Evolutionary conservation across 1,284 basidiomycete genomes (phyloP), one percentile per base, ranked within the genome.

Genomic region (Tremellales sp.): DNA sequence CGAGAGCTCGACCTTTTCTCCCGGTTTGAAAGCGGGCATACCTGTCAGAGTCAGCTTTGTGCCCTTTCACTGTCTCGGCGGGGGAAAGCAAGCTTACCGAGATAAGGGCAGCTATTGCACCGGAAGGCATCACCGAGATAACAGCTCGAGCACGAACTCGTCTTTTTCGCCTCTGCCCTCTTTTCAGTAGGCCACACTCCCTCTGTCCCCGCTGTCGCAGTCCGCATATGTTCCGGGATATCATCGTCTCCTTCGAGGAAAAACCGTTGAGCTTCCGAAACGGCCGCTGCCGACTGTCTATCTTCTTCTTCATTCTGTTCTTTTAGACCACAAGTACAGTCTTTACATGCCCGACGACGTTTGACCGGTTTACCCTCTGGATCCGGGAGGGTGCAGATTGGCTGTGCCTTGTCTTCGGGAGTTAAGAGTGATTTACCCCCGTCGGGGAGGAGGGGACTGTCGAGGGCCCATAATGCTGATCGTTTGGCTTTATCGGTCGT

Each of bases 121-220:
- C 94, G 79, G 78, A 99, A 99, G 1, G 94, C 96, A 74, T 99
- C 94, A 10, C 94, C 96, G 45, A 98, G 78, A 79, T 91, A 97
- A 78, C 94, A 99, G 74, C 81, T 96, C n/a, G 92, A 93, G 76
- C 94, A 98, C 65, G 89, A 92, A 68, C 88, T 92, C 43, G 92
- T 97, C 60, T 51, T 84, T 65, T 75, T 78, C 61, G 81, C 79
- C 45, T 78, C 77, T 6, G 89, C 82, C 64, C 84, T 84, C 56
- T 79, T 79, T 25, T 84, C 79, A 55, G 77, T 75, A 17, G 58
- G 75, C 73, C 61, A 75, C 17, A 74, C 54, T 13, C 67, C 64
- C 54, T 73, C 72, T n/a, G 65, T 59, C 12, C 71, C 71, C 3
- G 45, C 48, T 0, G 68, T 71, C 1, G 72, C 72, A 1, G 19